Conservation (phyloP, 352 stramenopile species). For the Globisporangium alternatum region DNA sequence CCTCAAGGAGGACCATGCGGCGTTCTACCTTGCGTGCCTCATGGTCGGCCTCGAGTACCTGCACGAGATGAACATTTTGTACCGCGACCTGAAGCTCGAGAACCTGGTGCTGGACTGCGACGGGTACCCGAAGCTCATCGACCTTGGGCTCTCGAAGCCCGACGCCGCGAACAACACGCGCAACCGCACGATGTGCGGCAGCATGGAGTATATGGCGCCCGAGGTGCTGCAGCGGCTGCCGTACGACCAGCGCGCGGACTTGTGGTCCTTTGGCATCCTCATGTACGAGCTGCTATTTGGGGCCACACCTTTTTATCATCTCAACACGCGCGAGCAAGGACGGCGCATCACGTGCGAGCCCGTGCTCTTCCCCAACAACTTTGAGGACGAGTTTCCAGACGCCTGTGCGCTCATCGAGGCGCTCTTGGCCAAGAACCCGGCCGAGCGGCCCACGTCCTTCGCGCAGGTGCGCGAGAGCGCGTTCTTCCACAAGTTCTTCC, state of each 20-base stretch:
- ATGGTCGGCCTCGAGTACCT: conserved; percentile 89
- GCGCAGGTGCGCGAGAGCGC: conserved; percentile 31
- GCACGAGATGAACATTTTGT: conserved; percentile 56
- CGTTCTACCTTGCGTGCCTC: conserved; percentile 96
- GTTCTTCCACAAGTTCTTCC: conserved; percentile 56
- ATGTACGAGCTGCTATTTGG: conserved; percentile 68
- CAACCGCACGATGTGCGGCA: conserved; percentile 65
- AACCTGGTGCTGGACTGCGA: conserved; percentile 83
- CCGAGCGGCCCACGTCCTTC: conserved; percentile 39
- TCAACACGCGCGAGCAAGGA: conserved; percentile 66
- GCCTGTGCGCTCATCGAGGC: conserved; percentile 44
- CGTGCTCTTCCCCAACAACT: conserved; percentile 56
- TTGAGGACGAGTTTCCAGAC: conserved; percentile 32
- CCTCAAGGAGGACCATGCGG: conserved; percentile 84
- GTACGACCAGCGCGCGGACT: conserved; percentile 59
- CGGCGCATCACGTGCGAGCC: conserved; percentile 57
- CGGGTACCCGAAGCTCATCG: conserved; percentile 84
- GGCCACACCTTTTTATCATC: conserved; percentile 85
- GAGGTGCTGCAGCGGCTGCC: conserved; percentile 57
- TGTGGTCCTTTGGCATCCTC: conserved; percentile 80
- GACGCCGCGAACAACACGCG: conserved; percentile 36
- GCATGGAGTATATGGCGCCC: conserved; percentile 75
- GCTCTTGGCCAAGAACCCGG: conserved; percentile 52
- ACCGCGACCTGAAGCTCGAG: conserved; percentile 87
- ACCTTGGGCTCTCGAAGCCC: conserved; percentile 70